Evolutionary conservation across 2,329 filamentous ascomycete genomes (phyloP), one percentile per base, ranked within the genome.

Genomic region (Fusarium sp.): DNA sequence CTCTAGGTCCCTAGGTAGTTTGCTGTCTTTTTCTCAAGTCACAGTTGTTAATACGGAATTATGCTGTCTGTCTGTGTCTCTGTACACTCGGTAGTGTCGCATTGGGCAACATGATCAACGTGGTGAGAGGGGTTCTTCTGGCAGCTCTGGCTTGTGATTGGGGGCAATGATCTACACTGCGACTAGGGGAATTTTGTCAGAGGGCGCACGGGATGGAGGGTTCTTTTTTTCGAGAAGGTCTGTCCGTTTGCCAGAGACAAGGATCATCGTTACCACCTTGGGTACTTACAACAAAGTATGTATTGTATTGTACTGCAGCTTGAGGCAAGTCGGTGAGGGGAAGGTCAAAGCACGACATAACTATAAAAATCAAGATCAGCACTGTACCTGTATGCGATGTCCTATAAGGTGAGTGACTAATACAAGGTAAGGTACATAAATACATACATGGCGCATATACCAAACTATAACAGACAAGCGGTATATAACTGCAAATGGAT

Each of bases 141-240:
- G 42, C 58, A 49, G 33, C 31, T 37, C 25, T 47, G 20, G 33
- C 40, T 18, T 42, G 29, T 53, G 43, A 47, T 57, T 58, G 59
- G 61, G 36, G 52, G 65, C 23, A 54, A 55, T 49, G 65, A 65
- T 67, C 49, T 55, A 61, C 59, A 21, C 63, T 54, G 49, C 46
- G 45, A 58, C 58, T 67, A 67, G 63, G 59, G 64, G 54, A 59
- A 59, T 67, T 67, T 57, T 57, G 39, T 18, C 31, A 63, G 39
- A 57, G 49, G 41, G 56, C 55, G 58, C 63, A 49, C 42, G 46
- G 36, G 46, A 46, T 51, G 45, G 50, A 55, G 45, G 51, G 64
- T 68, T 68, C 65, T 66, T 68, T 66, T 68, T 65, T 68, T 68
- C 65, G 64, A 68, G 65, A 68, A 68, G 65, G 45, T 68, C 49